A percentile compares a stretch with the other conserved stretches of the same genome.
Conservation (phyloP, 352 stramenopile species). For the Pythium scleroteichum region DNA sequence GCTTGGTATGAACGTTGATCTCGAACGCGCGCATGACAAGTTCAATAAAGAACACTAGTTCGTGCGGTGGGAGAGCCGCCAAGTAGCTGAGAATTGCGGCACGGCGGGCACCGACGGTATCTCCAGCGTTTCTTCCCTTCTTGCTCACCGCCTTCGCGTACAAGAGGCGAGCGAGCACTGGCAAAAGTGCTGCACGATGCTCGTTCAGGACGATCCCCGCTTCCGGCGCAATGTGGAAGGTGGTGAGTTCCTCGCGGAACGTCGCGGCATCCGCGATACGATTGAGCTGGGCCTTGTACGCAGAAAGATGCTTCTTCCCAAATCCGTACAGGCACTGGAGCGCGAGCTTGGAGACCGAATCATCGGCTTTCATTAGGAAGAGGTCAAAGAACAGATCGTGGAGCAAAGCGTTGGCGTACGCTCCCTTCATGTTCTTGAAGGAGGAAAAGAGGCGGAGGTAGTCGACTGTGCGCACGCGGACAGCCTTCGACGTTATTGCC, state of each 20-base stretch:
- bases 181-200: conserved; percentile 77
- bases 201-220: conserved; percentile 71
- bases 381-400: conserved; percentile 84
- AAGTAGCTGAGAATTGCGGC: conserved; percentile 90
- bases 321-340: conserved; percentile 88
- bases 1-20: conserved; percentile 30
- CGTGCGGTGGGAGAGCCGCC: conserved; percentile 65
- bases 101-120: conserved; percentile 85
- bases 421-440: conserved; percentile 88
- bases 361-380: conserved; percentile 89
- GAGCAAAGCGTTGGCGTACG: conserved; percentile 76
- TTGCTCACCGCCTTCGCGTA: conserved; percentile 91
- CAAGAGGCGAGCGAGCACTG: conserved; percentile 86
- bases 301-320: conserved; percentile 74
- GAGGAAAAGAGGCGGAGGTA: conserved; percentile 79
- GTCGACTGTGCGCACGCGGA: conserved; percentile 80
- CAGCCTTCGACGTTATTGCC: conserved; percentile 62
- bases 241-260: conserved; percentile 91
- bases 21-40: conserved; percentile 89
- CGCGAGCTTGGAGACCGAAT: conserved; percentile 82
- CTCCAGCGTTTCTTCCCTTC: conserved; percentile 79
- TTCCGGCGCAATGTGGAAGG: conserved; percentile 81
- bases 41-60: conserved; percentile 87
- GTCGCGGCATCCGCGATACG: conserved; percentile 75
- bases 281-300: conserved; percentile 87